Conservation (phyloP, 768 basidiomycete genomes). For the Pleurotus eryngii region DNA sequence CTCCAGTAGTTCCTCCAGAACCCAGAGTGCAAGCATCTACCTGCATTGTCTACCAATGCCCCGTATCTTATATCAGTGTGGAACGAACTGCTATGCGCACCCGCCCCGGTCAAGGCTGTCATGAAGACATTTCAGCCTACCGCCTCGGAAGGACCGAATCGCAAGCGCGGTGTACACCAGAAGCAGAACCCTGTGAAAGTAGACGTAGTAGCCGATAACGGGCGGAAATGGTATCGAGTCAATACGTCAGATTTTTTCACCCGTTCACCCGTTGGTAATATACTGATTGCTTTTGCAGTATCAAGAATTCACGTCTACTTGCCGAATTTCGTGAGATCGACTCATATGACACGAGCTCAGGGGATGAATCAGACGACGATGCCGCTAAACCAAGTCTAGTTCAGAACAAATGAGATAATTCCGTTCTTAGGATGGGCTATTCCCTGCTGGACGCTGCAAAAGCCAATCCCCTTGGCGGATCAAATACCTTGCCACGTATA, state of each 20-base stretch:
- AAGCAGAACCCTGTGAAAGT: constrained; percentile 57
- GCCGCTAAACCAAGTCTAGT: constrained; percentile 37
- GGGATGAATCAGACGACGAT: constrained; percentile 49
- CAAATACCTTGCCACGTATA: constrained; percentile 39
- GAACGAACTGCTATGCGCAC: constrained; percentile 68
- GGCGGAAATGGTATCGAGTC: constrained; percentile 75
- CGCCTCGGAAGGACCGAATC: constrained; percentile 11
- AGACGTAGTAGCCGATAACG: constrained; percentile 76
- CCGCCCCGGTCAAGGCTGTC: constrained; percentile 53
- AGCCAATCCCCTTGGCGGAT: constrained; percentile 47
- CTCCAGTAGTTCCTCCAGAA: constrained; percentile 62
- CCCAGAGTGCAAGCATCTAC: constrained; percentile 39
- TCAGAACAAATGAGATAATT: constrained; percentile 64
- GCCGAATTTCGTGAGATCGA: constrained; percentile 85
- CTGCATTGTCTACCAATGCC: constrained; percentile 69
- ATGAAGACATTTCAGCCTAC: constrained; percentile 47
- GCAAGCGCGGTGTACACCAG: constrained; percentile 17
- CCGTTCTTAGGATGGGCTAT: constrained; percentile 68
- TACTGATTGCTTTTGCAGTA: constrained; percentile 34
- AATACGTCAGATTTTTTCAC: constrained; percentile 67
- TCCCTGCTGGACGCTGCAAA: constrained; percentile 61
- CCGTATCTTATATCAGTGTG: constrained; percentile 81
- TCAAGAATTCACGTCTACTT: constrained; percentile 72
- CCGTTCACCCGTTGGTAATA: background rate
- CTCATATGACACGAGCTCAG: constrained; percentile 66